Percentiles rank a stretch among this genome's conserved stretches.
Evolutionary conservation across 2,329 filamentous ascomycete genomes (phyloP).

Genomic region (Penicillium sp.): DNA sequence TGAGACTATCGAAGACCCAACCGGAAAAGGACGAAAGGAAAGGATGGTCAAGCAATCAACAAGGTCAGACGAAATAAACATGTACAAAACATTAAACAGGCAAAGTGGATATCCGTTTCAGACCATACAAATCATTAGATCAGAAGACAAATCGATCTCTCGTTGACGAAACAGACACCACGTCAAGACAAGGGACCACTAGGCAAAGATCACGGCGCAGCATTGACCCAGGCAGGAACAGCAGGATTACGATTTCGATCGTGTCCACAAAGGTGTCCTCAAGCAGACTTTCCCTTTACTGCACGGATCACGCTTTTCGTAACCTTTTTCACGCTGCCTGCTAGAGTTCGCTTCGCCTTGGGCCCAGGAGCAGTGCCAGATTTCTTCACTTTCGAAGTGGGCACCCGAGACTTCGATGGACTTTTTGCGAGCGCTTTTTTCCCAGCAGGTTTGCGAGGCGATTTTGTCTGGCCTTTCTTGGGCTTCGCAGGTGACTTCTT

Average conservation of each 20-base stretch:
- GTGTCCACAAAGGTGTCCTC: neutral
- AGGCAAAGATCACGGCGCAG: no score
- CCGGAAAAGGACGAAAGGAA: neutral
- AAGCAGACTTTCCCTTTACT: slow-evolving; percentile 13
- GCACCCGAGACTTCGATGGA: slow-evolving; percentile 12
- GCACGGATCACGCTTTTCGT: slow-evolving; percentile 13
- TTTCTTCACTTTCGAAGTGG: slow-evolving; percentile 6
- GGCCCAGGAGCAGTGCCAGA: slow-evolving; percentile 4
- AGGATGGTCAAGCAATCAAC: neutral
- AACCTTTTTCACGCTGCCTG: slow-evolving; percentile 12
- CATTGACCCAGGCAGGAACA: no score
- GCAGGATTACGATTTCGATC: neutral
- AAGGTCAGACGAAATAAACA: neutral
- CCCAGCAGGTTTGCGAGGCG: slow-evolving; percentile 8
- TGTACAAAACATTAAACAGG: neutral
- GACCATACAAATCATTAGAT: neutral
- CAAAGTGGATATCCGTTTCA: neutral
- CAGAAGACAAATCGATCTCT: no score
- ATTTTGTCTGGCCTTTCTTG: slow-evolving; percentile 10
- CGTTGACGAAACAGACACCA: no score
- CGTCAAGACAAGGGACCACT: no score
- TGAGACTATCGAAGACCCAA: neutral
- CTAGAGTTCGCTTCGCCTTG: slow-evolving; percentile 9
- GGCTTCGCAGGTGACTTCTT: slow-evolving; percentile 11
- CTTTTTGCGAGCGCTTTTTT: slow-evolving; percentile 9